Evolutionary conservation across 2,329 filamentous ascomycete species (phyloP).

Genomic region (Sarocladium strictum): DNA sequence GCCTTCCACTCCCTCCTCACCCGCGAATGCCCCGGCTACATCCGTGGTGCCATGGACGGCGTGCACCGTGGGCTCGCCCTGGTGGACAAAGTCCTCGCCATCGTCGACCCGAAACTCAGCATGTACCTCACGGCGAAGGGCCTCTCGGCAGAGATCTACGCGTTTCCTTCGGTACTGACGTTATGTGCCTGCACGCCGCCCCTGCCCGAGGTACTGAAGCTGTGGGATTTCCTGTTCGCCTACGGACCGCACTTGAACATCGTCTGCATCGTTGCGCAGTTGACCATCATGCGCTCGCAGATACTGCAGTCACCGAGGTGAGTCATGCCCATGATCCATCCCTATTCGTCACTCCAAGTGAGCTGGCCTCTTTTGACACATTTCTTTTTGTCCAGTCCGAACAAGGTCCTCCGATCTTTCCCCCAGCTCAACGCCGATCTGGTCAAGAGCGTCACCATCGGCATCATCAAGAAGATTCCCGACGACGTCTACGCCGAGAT

Average conservation of each 20-base stretch:
- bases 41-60: constrained; percentile 92
- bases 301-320: constrained; percentile 82
- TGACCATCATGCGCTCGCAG: constrained; percentile 80
- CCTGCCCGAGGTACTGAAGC: constrained; percentile 80
- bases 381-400: constrained; percentile 56
- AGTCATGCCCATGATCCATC: too few relatives aligned
- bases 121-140: constrained; percentile 79
- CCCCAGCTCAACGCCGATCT: constrained; percentile 76
- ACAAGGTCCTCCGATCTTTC: constrained; percentile 83
- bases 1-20: constrained; percentile 86
- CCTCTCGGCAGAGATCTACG: constrained; percentile 89
- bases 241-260: constrained; percentile 95
- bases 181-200: constrained; percentile 94
- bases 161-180: constrained; percentile 90
- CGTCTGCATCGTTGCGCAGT: constrained; percentile 90
- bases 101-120: constrained; percentile 85
- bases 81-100: constrained; percentile 85
- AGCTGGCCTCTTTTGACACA: constrained; percentile 18
- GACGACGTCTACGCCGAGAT: constrained; percentile 88
- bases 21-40: constrained; percentile 84
- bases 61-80: constrained; percentile 88
- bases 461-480: constrained; percentile 84
- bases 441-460: constrained; percentile 79
- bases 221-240: constrained; percentile 97
- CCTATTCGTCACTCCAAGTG: background rate